Base-by-base conservation (phyloP, 164 flowering plant genomes). In the Aristolochia californica region DNA sequence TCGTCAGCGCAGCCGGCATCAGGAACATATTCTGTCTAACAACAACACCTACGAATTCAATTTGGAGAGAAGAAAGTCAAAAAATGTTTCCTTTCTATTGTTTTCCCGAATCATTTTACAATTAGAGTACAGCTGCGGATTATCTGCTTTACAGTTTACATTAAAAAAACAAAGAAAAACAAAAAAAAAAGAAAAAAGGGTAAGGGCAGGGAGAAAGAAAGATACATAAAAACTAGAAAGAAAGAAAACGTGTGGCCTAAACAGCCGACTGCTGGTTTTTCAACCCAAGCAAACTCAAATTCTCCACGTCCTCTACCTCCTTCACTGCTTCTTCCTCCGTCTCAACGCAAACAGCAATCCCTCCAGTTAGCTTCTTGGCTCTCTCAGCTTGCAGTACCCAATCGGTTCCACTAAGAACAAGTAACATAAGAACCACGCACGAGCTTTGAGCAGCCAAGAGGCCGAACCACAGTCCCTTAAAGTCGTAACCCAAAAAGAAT, bases 391-490 rank as follows among this genome's bases (percentile, higher is more conserved):
- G 67, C 9, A 9, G 23, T 0, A 60, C 75, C 94, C 94, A 85
- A 59, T 85, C 74, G 2, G 94, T 85, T 25, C 72, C 61, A 27
- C 61, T 28, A 67, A 85, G 34, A 20, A 78, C 77, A 14, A 70
- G 14, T 60, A 85, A 17, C 89, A 85, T 85, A 44, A 80, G 51
- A 59, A 76, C 54, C 13, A 68, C 76, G 53, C 94, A 85, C 3
- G 81, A 74, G 15, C 51, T 74, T 49, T 85, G 85, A 5, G 94
- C 94, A 0, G 87, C 87, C 48, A 78, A 51, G 13, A 85, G 72
- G 2, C 94, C 94, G 4, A 85, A 53, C 94, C 94, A 85, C 20
- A 85, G 66, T 1, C 94, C 94, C 52, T 55, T 52, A 53, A 83
- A 85, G 21, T 75, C 94, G 40, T 61, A 72, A 20, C 81, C 81